Base-by-base conservation (phyloP, 1,284 basidiomycete species). In the Tilletia indica region DNA sequence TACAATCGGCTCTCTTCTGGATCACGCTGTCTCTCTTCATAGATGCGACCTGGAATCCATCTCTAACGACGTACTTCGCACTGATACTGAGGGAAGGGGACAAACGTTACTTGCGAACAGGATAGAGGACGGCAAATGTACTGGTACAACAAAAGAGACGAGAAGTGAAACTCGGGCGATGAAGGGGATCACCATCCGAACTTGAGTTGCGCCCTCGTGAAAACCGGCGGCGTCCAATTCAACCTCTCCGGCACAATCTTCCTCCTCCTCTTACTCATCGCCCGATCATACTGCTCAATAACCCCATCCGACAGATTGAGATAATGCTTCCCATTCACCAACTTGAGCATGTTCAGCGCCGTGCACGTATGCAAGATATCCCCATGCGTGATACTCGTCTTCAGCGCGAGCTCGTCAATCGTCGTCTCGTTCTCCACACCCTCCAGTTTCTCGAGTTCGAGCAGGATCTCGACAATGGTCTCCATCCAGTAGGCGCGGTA, bases 281-380 rank as follows among this genome's bases (percentile, higher is more conserved):
- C 88, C 85, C 93, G 94, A 85, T 92, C 90, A 85, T 97, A 91
- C 83, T 94, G 91, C 83, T 96, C 94, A 70, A 98, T 88, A 39
- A 97, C 91, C 25, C 91, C 89, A 76, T 97, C 94, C 64, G 93
- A 93, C 56, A 99, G 88, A 84, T 91, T 93, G 75, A 99, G 92
- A 76, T 96, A 91, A 85, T 99, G 93, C 80, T 93, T 91, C 25
- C 94, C 94, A 83, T 97, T 96, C 87, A 93, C 94, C 83, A 94
- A 94, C 83, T 97, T 97, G 87, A 99, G 93, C 79, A 99, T 88
- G 85, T 96, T 94, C 72, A 97, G 86, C 21, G 94, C 94, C 84
- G 93, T 93, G 85, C 94, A 96, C 91, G 96, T 98, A 86, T 97
- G 97, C 90, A 97, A 93, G 72, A 99, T 91, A 85, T 99, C 97